Conservation (phyloP, 371 early-diverging fungal species). For the Mortierella sp. region DNA sequence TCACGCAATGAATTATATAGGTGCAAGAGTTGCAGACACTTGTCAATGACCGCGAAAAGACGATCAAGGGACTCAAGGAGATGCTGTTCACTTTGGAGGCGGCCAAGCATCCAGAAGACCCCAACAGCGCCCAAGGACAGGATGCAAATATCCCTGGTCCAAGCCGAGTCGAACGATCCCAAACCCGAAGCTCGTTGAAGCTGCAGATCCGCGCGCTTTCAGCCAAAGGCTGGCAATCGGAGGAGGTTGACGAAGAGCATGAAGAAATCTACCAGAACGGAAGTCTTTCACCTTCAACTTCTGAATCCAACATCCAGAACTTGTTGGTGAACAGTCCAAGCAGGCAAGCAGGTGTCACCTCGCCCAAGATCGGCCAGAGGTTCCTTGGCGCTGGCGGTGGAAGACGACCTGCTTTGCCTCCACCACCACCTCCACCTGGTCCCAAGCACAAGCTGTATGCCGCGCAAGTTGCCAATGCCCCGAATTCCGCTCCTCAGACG, state of each 20-base stretch:
- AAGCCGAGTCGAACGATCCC: constrained; percentile 32
- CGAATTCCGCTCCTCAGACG: neutral
- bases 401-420: constrained; percentile 56
- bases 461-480: constrained; percentile 12
- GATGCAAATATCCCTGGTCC: constrained; percentile 1
- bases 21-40: constrained; percentile 43
- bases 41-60: constrained; percentile 35
- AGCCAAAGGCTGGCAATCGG: constrained; percentile 53
- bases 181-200: constrained; percentile 34
- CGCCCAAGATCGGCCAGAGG: constrained; percentile 27
- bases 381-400: constrained; percentile 33
- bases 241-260: constrained; percentile 55
- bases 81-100: constrained; percentile 44
- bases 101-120: constrained; percentile 33
- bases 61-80: constrained; percentile 53
- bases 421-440: constrained; percentile 55
- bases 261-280: constrained; percentile 29
- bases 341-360: constrained; percentile 20
- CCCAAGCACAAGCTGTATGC: constrained; percentile 47
- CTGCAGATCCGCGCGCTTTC: constrained; percentile 47
- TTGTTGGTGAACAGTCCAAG: constrained; percentile 28
- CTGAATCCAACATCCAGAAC: constrained; percentile 23
- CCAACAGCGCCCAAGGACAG: constrained; percentile 17
- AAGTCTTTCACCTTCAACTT: constrained; percentile 12
- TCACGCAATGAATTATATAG: neutral